These are phyloP conservation scores for Solioccasus polychromus DNA, from an alignment of 768 basidiomycete genomes.

Conservation along the genomic window DNA sequence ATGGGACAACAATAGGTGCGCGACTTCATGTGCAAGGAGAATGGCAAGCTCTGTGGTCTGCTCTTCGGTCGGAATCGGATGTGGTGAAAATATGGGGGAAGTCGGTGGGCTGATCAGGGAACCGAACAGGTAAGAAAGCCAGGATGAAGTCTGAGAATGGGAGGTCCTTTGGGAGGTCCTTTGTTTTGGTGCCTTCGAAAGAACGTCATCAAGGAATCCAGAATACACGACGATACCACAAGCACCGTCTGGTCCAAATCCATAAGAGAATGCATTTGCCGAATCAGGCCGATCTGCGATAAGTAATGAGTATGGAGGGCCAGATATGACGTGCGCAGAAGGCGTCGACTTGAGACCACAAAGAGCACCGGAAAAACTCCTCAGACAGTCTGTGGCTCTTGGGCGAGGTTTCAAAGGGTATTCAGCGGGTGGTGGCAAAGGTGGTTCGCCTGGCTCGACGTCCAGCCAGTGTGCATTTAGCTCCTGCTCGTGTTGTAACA, in stretches of 20 bases:
- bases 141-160: constrained; percentile 32
- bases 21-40: constrained; percentile 89
- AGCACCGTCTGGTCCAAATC: constrained; percentile 87
- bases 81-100: constrained; percentile 30
- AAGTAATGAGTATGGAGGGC: constrained; percentile 87
- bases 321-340: constrained; percentile 58
- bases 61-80: constrained; percentile 64
- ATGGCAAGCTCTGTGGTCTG: constrained; percentile 89
- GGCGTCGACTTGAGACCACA: constrained; percentile 42
- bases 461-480: constrained; percentile 56
- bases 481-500: constrained; percentile 58
- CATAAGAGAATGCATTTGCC: constrained; percentile 92
- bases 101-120: constrained; percentile 35
- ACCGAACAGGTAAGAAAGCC: constrained; percentile 50
- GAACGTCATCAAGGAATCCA: constrained; percentile 87
- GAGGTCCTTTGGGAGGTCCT: constrained; percentile 25
- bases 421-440: constrained; percentile 77
- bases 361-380: constrained; percentile 49
- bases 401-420: constrained; percentile 84
- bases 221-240: constrained; percentile 95
- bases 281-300: constrained; percentile 83
- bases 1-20: constrained; percentile 87
- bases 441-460: constrained; percentile 45
- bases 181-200: constrained; percentile 40
- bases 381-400: constrained; percentile 70